phyloP scores from a whole-genome alignment of 2,329 filamentous ascomycete species.

The Penicillium sp. region DNA sequence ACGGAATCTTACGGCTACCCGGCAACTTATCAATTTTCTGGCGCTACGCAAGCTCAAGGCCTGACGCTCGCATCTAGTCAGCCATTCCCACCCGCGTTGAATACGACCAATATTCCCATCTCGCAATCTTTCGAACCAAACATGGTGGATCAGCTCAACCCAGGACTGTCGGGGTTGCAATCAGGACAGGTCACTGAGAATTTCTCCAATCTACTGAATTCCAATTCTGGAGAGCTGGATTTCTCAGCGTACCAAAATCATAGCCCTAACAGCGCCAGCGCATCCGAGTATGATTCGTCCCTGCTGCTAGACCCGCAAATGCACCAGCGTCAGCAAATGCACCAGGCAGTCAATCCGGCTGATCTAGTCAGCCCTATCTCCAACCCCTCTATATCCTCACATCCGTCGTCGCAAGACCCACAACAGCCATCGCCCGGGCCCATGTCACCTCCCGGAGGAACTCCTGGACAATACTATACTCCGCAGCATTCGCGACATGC shows the following conservation, averaged over 20 bases:
- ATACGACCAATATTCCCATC: constrained; percentile 33
- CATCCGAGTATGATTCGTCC: constrained; percentile 41
- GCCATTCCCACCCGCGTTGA: constrained; percentile 30
- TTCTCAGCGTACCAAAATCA: constrained; percentile 42
- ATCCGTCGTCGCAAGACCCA: constrained; percentile 55
- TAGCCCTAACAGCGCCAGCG: constrained; percentile 31
- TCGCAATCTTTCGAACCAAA: constrained; percentile 42
- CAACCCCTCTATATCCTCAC: constrained; percentile 58
- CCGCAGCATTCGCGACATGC: constrained; percentile 61
- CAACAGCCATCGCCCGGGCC: constrained; percentile 56
- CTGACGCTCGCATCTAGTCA: constrained; percentile 35
- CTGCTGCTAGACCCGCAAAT: constrained; percentile 45
- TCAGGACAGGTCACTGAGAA: constrained; percentile 37
- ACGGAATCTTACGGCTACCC: constrained; percentile 40
- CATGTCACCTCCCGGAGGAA: constrained; percentile 58
- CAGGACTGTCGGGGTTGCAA: constrained; percentile 28
- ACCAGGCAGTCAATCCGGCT: constrained; percentile 49
- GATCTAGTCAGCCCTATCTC: constrained; percentile 49
- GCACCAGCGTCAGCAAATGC: constrained; percentile 39
- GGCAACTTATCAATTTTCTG: constrained; percentile 35
- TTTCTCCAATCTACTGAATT: constrained; percentile 42
- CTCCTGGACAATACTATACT: constrained; percentile 53
- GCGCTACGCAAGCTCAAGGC: constrained; percentile 31
- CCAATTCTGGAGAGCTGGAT: constrained; percentile 40
- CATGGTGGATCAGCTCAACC: constrained; percentile 39